Conservation (phyloP, 176 grass and related monocot species). For the Canna indica region DNA sequence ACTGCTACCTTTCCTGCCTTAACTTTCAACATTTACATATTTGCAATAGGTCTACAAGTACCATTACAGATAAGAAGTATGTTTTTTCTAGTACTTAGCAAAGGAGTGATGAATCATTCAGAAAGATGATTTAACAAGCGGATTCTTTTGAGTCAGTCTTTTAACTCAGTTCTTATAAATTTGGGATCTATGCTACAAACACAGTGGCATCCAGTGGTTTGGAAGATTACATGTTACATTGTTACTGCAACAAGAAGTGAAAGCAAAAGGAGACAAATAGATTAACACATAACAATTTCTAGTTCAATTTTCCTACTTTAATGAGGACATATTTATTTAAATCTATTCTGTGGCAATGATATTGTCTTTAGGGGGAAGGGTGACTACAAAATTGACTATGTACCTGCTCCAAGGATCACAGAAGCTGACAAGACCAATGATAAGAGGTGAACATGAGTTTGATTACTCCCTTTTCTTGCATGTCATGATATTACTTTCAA, state of each 20-base stretch:
- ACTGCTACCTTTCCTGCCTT: background rate
- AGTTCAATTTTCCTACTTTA: background rate
- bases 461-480: constrained; percentile 4
- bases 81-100: background rate
- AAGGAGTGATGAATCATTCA: too few relatives aligned
- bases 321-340: background rate
- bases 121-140: too few relatives aligned
- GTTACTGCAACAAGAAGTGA: background rate
- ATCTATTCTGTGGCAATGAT: background rate
- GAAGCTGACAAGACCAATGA: constrained; percentile 96
- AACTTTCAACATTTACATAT: background rate
- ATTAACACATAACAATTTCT: background rate
- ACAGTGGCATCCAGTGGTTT: background rate
- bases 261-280: background rate
- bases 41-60: background rate
- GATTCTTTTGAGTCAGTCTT: too few relatives aligned
- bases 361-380: constrained; percentile 60
- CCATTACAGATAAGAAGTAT: background rate
- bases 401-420: constrained; percentile 77
- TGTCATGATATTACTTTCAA: constrained; percentile 15
- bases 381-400: constrained; percentile 84
- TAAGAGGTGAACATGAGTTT: constrained; percentile 45
- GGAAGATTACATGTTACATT: background rate
- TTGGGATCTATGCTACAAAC: too few relatives aligned
- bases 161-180: too few relatives aligned